These are phyloP conservation scores for Phlyctochytrium arcticum DNA, from an alignment of 192 early-diverging fungal species.

Conservation along the genomic window DNA sequence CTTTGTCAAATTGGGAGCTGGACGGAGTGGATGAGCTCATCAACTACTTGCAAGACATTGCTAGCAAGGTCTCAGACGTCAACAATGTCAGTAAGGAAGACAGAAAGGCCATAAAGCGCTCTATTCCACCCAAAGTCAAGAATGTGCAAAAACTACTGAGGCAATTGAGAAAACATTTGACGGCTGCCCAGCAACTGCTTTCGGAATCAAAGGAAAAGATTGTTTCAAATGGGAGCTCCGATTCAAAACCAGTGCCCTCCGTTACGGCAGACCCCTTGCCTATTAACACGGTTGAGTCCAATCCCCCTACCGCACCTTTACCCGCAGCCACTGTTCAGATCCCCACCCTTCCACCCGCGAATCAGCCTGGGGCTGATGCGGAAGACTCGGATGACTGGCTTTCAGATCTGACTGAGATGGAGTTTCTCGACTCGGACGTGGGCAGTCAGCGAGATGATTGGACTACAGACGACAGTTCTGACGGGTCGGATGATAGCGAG, in stretches of 20 bases:
- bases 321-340: background rate
- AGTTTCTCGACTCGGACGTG: slow-evolving; percentile 26
- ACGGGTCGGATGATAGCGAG: background rate
- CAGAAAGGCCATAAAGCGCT: slow-evolving; percentile 9
- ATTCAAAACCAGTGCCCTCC: too few relatives aligned
- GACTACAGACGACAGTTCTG: background rate
- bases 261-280: background rate
- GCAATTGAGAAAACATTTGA: slow-evolving; percentile 16
- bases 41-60: slow-evolving; percentile 35
- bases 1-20: slow-evolving; percentile 47
- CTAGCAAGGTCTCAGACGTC: slow-evolving; percentile 9
- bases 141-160: slow-evolving; percentile 36
- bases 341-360: background rate
- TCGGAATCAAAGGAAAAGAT: background rate
- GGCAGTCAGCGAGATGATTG: slow-evolving; percentile 18
- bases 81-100: slow-evolving; percentile 23
- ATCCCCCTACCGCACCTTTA: background rate
- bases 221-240: background rate
- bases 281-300: background rate
- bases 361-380: background rate
- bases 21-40: slow-evolving; percentile 51
- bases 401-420: slow-evolving; percentile 27
- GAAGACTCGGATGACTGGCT: slow-evolving; percentile 25
- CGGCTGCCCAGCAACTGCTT: background rate
- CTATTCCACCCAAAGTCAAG: slow-evolving; percentile 35